Conservation (phyloP, 2,329 filamentous ascomycete genomes). For the Chaetomium olivaceum region DNA sequence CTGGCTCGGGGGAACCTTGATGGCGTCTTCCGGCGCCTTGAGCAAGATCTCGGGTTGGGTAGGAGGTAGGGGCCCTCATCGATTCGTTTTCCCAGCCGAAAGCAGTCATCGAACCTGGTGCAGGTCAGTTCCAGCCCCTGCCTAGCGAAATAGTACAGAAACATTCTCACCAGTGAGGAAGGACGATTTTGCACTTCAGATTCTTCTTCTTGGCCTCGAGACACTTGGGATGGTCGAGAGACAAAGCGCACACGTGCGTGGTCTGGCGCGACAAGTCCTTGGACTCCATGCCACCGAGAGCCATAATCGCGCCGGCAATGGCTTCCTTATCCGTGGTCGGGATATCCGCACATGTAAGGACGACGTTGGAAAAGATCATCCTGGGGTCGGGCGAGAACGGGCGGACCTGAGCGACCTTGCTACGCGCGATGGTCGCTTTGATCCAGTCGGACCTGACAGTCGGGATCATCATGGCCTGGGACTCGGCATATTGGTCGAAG, state of each 20-base stretch:
- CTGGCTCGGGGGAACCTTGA: constrained; percentile 58
- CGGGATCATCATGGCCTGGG: constrained; percentile 75
- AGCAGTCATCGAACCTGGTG: constrained; percentile 88
- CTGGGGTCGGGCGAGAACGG: constrained; percentile 88
- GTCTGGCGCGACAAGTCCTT: constrained; percentile 70
- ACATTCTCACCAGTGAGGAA: constrained; percentile 76
- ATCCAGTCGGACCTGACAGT: constrained; percentile 86
- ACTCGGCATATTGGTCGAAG: constrained; percentile 80
- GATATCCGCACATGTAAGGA: constrained; percentile 79
- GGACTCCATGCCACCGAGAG: constrained; percentile 82
- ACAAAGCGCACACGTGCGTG: constrained; percentile 86
- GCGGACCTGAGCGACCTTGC: constrained; percentile 73
- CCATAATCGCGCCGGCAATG: constrained; percentile 84
- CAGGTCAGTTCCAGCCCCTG: constrained; percentile 1
- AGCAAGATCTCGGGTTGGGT: constrained; percentile 79
- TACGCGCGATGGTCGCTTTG: constrained; percentile 65
- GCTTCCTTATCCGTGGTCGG: constrained; percentile 86
- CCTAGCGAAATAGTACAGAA: too few relatives aligned
- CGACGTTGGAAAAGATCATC: constrained; percentile 84
- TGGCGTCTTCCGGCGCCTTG: constrained; percentile 54
- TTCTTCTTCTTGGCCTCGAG: constrained; percentile 62
- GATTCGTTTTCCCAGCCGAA: constrained; percentile 88
- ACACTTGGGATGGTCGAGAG: constrained; percentile 72
- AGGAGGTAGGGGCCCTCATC: constrained; percentile 83
- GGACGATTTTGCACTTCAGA: constrained; percentile 75